Evolutionary conservation across 169 alveolate species (phyloP), one percentile per base, ranked within the genome.

Genomic region (Perkinsus marinus): DNA sequence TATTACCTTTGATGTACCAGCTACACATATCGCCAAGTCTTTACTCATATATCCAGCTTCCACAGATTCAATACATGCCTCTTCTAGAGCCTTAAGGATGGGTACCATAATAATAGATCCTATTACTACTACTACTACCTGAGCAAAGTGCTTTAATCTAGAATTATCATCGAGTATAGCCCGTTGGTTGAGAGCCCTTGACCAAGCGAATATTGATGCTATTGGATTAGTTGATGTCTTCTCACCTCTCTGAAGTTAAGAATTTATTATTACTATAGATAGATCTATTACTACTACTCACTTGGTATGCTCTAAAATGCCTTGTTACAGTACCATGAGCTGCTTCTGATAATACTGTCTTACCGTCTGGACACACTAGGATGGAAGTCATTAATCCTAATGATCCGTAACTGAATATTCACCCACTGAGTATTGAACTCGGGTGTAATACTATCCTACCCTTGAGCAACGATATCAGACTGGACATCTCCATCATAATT

Each of bases 281-380:
- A 91, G 39, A 94, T 94, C 93, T 93, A 90, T 89, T 39, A 89
- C 0, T 17, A 92, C 9, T 94, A 94, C 46, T 41, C 10, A 57
- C 79, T 16, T 57, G 79, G 34, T 57, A 57, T 2, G 79, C 79
- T 92, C 99, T 95, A 94, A 92, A 97, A 94, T 97, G 99, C 68
- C 98, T 94, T 26, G 99, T 97, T 30, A 97, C 99, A 16, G 99
- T 97, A 91, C 99, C 99, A 94, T 97, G 99, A 22, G 99, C 99
- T 39, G 99, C 99, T 94, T 97, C 99, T 46, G 99, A 96, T 39
- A 97, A 96, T 90, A 97, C 94, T 22, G 96, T 93, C 90, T 93
- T 94, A 17, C 98, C 99, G 91, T 97, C 98, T 7, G 98, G 98
- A 68, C 98, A 95, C 92, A 96, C 94, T 39, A 97, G 92, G 26